Evolutionary conservation across 495 filamentous ascomycete species (phyloP).

Genomic region (Aspergillus nanangensis): DNA sequence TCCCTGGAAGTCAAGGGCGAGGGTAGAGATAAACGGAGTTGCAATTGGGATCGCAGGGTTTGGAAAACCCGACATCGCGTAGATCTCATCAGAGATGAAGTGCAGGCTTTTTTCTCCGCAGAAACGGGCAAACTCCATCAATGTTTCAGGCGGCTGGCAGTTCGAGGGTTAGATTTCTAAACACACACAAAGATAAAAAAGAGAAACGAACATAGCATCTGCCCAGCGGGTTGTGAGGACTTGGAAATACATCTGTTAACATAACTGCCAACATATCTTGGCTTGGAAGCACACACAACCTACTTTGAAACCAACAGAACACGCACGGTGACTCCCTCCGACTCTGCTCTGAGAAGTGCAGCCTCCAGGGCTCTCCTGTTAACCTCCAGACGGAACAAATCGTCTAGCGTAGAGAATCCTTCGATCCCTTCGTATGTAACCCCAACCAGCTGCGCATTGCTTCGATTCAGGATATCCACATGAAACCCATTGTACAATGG

Average conservation of each 20-base stretch:
- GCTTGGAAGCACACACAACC: too few species aligned
- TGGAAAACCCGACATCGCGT: conserved; percentile 37
- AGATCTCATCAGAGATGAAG: conserved; percentile 48
- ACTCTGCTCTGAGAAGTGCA: conserved; percentile 1
- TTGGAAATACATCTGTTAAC: background rate
- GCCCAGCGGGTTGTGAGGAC: conserved; percentile 46
- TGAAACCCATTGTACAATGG: conserved; percentile 37
- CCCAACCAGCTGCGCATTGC: conserved; percentile 6
- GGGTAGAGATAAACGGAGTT: conserved; percentile 31
- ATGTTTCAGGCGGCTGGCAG: conserved; percentile 28
- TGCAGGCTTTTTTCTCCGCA: conserved; percentile 41
- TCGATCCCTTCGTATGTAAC: conserved; percentile 12
- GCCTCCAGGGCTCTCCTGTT: conserved; percentile 7
- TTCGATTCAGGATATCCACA: conserved; percentile 9
- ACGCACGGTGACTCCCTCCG: conserved; percentile 22
- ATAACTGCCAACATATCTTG: too few species aligned
- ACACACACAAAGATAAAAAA: background rate
- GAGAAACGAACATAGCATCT: conserved; percentile 16
- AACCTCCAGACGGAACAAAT: conserved; percentile 24
- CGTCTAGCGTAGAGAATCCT: conserved; percentile 22
- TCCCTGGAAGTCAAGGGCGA: conserved; percentile 27
- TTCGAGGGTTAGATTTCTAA: background rate
- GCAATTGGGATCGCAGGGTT: conserved; percentile 12
- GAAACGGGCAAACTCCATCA: conserved; percentile 38
- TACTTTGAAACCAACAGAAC: conserved; percentile 40